phyloP scores from a whole-genome alignment of 164 flowering plant species.

The Magnolia sinica region DNA sequence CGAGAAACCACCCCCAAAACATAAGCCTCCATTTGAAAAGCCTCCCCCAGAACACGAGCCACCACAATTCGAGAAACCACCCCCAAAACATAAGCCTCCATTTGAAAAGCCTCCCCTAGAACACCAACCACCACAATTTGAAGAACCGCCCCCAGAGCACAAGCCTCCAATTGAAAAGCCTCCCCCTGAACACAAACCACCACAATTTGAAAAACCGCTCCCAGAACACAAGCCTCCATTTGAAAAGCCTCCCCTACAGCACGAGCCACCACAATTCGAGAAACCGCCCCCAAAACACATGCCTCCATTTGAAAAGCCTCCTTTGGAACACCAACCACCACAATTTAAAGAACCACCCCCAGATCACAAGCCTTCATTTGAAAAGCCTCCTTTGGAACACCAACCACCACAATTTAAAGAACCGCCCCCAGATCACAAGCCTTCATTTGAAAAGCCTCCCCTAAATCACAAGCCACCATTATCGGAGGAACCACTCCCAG shows the following conservation, averaged over 20 bases:
- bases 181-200: not conserved
- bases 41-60: not conserved
- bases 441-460: not conserved
- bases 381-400: not conserved
- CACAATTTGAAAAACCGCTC: not conserved
- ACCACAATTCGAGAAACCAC: not conserved
- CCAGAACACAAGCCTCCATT: constrained; percentile 8
- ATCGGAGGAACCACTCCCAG: not conserved
- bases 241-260: constrained; percentile 1
- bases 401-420: not conserved
- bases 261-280: not conserved
- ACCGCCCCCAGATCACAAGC: not conserved
- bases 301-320: not conserved
- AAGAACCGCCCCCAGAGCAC: not conserved
- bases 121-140: not conserved
- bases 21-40: not conserved
- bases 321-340: constrained; percentile 1
- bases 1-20: not conserved
- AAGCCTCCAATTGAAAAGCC: not conserved
- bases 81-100: not conserved
- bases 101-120: not conserved
- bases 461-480: not conserved
- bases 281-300: not conserved
- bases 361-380: not conserved
- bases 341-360: not conserved